Conservation (phyloP, 139 green algal genomes). For the Coelastrella sp. region DNA sequence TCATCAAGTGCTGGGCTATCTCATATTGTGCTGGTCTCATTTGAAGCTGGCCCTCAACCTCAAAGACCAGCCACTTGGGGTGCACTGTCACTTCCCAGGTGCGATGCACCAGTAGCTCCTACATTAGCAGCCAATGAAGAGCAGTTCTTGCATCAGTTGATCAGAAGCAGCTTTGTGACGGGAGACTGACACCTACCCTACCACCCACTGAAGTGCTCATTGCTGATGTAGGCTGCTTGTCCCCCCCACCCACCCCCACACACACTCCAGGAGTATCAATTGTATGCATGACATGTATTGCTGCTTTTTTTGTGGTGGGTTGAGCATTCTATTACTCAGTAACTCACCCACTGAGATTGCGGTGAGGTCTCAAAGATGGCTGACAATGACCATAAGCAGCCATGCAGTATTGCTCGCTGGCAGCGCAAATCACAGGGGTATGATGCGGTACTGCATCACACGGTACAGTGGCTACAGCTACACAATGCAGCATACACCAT, state of each 20-base stretch:
- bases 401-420: not conserved
- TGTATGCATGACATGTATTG: too few species aligned
- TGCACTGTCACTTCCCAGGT: slow-evolving; percentile 50
- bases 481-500: too few species aligned
- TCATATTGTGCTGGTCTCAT: slow-evolving; percentile 67
- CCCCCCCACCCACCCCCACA: too few species aligned
- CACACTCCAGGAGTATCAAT: too few species aligned
- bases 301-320: too few species aligned
- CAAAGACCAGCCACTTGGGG: slow-evolving; percentile 70
- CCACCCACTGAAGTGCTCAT: not conserved
- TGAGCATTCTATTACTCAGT: too few species aligned
- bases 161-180: not conserved
- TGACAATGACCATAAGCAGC: not conserved
- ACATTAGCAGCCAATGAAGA: not conserved
- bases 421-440: not conserved
- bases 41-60: slow-evolving; percentile 70
- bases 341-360: too few species aligned
- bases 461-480: too few species aligned
- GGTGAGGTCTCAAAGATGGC: too few species aligned
- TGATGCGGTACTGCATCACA: not conserved
- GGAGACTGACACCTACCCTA: not conserved
- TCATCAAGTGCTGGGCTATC: slow-evolving; percentile 59
- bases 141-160: not conserved
- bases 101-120: slow-evolving; percentile 64
- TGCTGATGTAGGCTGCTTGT: not conserved